A percentile compares a stretch with the other conserved stretches of the same genome.
Evolutionary conservation across 129 eudicot species (phyloP).

Genomic region (Deinandra increscens): DNA sequence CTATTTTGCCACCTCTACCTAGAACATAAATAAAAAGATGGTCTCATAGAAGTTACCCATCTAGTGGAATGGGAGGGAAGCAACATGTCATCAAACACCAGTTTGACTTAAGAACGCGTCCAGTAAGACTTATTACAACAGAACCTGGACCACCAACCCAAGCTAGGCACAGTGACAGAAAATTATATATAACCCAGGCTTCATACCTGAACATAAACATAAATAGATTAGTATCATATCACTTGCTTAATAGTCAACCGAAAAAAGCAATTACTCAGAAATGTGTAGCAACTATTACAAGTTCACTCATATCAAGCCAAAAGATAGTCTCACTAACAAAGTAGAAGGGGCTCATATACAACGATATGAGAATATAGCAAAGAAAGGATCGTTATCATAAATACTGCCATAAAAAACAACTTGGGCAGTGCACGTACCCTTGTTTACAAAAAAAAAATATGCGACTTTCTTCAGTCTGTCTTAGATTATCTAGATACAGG

Average conservation of each 20-base stretch:
- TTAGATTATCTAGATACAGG: not conserved
- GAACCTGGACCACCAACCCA: slow-evolving; percentile 99
- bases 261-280: not conserved
- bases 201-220: slow-evolving; percentile 59
- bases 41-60: slow-evolving; percentile 55
- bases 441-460: slow-evolving; percentile 5
- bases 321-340: not conserved
- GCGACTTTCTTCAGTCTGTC: not conserved
- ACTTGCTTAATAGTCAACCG: slow-evolving; percentile 9
- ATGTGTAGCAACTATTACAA: not conserved
- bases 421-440: not conserved
- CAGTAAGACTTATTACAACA: slow-evolving; percentile 67
- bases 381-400: not conserved
- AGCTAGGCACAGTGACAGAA: slow-evolving; percentile 82
- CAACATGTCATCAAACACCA: slow-evolving; percentile 91
- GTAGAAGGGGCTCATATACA: not conserved
- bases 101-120: slow-evolving; percentile 70
- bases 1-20: not conserved
- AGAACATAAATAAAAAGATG: not conserved
- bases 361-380: slow-evolving; percentile 2
- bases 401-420: not conserved
- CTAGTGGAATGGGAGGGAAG: slow-evolving; percentile 79
- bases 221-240: not conserved
- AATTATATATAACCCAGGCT: slow-evolving; percentile 96
- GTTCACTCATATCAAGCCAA: slow-evolving; percentile 8